phyloP scores from a whole-genome alignment of 2,329 filamentous ascomycete genomes.

The Dendrostoma leiphaemia region DNA sequence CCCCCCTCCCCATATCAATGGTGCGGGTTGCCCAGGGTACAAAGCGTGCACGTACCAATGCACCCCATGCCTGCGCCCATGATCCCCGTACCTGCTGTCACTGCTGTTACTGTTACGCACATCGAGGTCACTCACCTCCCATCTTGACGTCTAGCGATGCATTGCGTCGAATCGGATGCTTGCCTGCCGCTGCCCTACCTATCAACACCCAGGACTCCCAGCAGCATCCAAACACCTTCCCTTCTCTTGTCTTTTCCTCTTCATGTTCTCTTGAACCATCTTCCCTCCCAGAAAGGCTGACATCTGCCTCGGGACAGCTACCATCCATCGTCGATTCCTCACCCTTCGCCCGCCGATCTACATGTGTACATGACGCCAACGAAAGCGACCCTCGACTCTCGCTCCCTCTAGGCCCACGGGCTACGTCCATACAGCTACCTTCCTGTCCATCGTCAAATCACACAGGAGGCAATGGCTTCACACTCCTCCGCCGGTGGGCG shows the following conservation, averaged over 20 bases:
- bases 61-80: constrained; percentile 1
- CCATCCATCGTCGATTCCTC: constrained; percentile 5
- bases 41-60: constrained; percentile 13
- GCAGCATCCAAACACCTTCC: constrained; percentile 9
- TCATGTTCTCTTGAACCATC: background rate
- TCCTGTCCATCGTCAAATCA: constrained; percentile 25
- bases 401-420: constrained; percentile 30
- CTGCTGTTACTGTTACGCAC: background rate
- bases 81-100: too few relatives aligned
- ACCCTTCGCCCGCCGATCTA: constrained; percentile 21
- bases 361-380: constrained; percentile 30
- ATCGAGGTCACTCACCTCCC: constrained; percentile 15
- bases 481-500: constrained; percentile 26
- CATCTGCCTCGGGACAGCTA: constrained; percentile 23
- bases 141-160: constrained; percentile 14
- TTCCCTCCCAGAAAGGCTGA: constrained; percentile 7
- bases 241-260: background rate
- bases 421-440: constrained; percentile 23
- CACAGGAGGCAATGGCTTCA: constrained; percentile 29
- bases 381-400: constrained; percentile 25
- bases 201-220: constrained; percentile 11
- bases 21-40: too few relatives aligned
- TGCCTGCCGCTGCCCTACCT: constrained; percentile 16
- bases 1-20: too few relatives aligned
- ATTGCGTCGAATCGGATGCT: constrained; percentile 16